These are phyloP conservation scores for Nakaseomyces nivariensis DNA, from an alignment of 1,139 yeast genomes.

Conservation along the genomic window DNA sequence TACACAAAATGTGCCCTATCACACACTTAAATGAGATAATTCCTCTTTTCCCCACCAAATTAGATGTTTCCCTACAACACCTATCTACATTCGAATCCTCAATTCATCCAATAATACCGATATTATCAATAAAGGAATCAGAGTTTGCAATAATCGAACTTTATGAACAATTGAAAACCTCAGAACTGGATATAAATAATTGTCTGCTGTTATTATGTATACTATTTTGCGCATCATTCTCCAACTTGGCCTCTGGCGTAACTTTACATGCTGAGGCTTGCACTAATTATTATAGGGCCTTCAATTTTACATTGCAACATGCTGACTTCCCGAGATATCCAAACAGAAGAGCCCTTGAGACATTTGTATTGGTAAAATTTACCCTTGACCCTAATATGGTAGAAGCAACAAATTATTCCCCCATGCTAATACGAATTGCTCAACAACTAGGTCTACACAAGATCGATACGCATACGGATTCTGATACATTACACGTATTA, in stretches of 20 bases:
- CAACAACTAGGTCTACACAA: conserved; percentile 21
- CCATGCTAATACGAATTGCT: conserved; percentile 21
- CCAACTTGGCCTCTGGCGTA: conserved; percentile 19
- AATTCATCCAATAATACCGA: conserved; percentile 22
- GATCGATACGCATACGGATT: conserved; percentile 4
- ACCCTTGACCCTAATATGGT: conserved; percentile 26
- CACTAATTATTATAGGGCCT: conserved; percentile 18
- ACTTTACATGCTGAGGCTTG: conserved; percentile 15
- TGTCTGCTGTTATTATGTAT: conserved; percentile 14
- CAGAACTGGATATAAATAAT: conserved; percentile 8
- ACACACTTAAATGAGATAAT: conserved; percentile 11
- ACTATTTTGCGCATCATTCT: conserved; percentile 19
- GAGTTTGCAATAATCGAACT: conserved; percentile 6
- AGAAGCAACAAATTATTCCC: conserved; percentile 16
- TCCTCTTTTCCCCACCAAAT: conserved; percentile 12
- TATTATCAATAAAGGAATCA: conserved; percentile 10
- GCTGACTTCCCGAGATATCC: conserved; percentile 17
- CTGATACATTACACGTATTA: conserved; percentile 5
- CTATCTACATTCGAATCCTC: conserved; percentile 15
- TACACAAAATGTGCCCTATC: conserved; percentile 6
- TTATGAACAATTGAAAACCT: conserved; percentile 6
- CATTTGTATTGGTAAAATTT: conserved; percentile 18
- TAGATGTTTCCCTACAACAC: conserved; percentile 10
- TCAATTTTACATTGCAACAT: conserved; percentile 12
- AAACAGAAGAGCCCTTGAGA: conserved; percentile 15